Base-by-base conservation (phyloP, 2,329 filamentous ascomycete species). In the Bipolaris bicolor region DNA sequence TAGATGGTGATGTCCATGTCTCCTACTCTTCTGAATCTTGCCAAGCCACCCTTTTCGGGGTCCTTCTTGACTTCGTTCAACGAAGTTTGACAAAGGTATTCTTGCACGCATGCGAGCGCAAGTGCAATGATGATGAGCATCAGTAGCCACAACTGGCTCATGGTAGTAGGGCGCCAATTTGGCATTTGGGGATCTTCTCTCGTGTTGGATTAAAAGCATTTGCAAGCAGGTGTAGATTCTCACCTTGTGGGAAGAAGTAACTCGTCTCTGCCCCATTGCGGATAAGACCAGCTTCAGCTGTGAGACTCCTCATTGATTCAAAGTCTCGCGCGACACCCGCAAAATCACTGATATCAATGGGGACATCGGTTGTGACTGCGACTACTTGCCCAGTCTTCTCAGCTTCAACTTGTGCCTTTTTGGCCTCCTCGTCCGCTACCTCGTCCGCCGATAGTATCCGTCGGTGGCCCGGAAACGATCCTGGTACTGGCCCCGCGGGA, bases 311-410 rank as follows among this genome's bases (percentile, higher is more conserved):
- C 22, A 69, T 64, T 2, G 67, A 67, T 16, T 77, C 71, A 24
- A 71, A 72, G 44, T 76, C 68, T 18, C 55, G 50, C 22, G 61
- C 65, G 39, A 72, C 76, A 13, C 75, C 76, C 22, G 77, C 67
- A 11, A 64, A 62, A 33, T 75, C 75, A 54, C 78, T 81, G 55
- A 81, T 73, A 49, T 82, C 80, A 3, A 81, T 70, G 5, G 72
- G 68, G 20, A 73, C 59, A 36, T 79, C 77, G 53, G 76, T 74
- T 52, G 76, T 55, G 29, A 81, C 70, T 33, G 78, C 78, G 15
- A 81, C 72, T 20, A 82, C 80, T 34, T 71, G 75, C 5, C 78
- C 78, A 5, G 72, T 77, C 61, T 79, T 75, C 33, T 80, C 74
- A 1, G 79, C 80, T 31, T 78, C 73, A 44, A 74, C 70, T 52